A percentile compares a stretch with the other conserved stretches of the same genome.
Evolutionary conservation across 1,139 yeast genomes (phyloP).

Genomic region (Pneumocystis wakefieldiae): DNA sequence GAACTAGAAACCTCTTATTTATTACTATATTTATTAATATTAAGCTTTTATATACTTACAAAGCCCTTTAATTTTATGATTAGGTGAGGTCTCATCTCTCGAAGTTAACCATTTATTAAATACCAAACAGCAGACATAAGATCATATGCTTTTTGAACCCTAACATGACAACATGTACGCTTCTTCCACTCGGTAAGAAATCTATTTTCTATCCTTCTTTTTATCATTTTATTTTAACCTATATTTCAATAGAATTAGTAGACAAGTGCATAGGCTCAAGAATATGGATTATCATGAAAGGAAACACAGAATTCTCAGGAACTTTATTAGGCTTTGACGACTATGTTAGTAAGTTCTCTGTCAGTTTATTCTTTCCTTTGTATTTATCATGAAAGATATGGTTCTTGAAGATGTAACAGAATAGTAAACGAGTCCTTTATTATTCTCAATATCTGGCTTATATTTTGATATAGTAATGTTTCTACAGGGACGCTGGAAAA

Average conservation of each 20-base stretch:
- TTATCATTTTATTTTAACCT: background rate
- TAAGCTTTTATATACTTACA: too few species aligned
- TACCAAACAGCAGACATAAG: background rate
- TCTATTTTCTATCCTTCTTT: background rate
- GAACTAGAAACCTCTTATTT: too few species aligned
- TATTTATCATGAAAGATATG: conserved; percentile 31
- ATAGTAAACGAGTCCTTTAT: conserved; percentile 17
- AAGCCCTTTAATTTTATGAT: background rate
- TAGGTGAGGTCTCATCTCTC: background rate
- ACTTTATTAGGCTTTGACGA: conserved; percentile 86
- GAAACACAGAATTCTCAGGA: conserved; percentile 56
- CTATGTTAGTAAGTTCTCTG: conserved; percentile 42
- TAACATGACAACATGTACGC: background rate
- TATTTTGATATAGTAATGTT: conserved; percentile 21
- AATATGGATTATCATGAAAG: conserved; percentile 64
- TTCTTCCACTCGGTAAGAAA: background rate
- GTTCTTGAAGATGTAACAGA: conserved; percentile 76
- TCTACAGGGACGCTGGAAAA: conserved; percentile 30
- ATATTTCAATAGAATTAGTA: conserved; percentile 45
- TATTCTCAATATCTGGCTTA: background rate
- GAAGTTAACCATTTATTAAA: background rate
- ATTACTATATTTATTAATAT: too few species aligned
- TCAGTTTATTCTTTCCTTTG: background rate
- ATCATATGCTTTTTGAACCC: background rate
- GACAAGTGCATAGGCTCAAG: conserved; percentile 75